Conservation (phyloP, 768 basidiomycete species). For the Russula compacta region DNA sequence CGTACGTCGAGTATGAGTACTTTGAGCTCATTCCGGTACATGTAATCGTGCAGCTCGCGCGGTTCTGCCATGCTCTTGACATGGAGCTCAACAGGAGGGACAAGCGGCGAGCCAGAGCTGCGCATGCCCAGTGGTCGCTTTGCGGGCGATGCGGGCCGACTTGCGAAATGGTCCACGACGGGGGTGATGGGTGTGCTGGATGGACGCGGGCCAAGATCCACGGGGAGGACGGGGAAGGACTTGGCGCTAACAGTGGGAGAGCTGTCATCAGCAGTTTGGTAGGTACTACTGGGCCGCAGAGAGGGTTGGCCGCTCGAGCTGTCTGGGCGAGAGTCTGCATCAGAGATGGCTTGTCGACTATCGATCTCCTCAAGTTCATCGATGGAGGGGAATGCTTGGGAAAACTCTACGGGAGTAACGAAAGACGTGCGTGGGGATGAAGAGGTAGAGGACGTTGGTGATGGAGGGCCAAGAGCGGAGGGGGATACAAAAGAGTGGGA, state of each 20-base stretch:
- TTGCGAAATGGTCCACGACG: slow-evolving; percentile 44
- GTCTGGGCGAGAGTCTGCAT: slow-evolving; percentile 32
- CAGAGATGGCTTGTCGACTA: slow-evolving; percentile 39
- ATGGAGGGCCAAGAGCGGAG: slow-evolving; percentile 66
- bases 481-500: slow-evolving; percentile 58
- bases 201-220: slow-evolving; percentile 46
- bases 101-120: slow-evolving; percentile 34
- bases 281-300: slow-evolving; percentile 24
- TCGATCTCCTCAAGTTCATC: slow-evolving; percentile 61
- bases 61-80: slow-evolving; percentile 26
- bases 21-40: slow-evolving; percentile 50
- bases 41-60: slow-evolving; percentile 25
- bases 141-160: slow-evolving; percentile 47
- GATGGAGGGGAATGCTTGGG: slow-evolving; percentile 65
- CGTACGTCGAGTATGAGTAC: slow-evolving; percentile 79
- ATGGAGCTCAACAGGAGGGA: slow-evolving; percentile 23
- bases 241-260: slow-evolving; percentile 18
- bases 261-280: slow-evolving; percentile 7
- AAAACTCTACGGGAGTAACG: slow-evolving; percentile 46
- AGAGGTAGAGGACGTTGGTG: slow-evolving; percentile 61
- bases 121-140: slow-evolving; percentile 30
- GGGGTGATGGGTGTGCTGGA: slow-evolving; percentile 65
- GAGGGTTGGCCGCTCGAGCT: slow-evolving; percentile 16
- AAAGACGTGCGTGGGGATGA: slow-evolving; percentile 44
- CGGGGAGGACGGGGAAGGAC: slow-evolving; percentile 35